Base-by-base conservation (phyloP, 257 asterid genomes). In the Rehmannia glutinosa region DNA sequence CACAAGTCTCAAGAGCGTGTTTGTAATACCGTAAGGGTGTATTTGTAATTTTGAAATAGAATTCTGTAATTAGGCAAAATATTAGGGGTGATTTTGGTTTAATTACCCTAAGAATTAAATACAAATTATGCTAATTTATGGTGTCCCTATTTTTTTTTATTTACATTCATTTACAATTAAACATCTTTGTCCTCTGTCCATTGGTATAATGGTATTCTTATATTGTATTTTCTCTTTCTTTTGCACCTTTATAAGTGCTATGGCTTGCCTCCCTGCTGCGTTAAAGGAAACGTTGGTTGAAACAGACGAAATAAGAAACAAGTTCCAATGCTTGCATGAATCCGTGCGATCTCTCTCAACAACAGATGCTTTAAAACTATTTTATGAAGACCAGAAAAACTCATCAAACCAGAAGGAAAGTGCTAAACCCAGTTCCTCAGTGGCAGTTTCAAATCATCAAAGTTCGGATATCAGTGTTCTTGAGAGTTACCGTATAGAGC, bases 221-320 rank as follows among this genome's bases (percentile, higher is more conserved):
- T n/a, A 20, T 19, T 24, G 50, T 25, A 25, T 28, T 41, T 55
- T 66, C 15, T 66, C 39, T 65, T 69, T 58, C 24, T 9, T 55
- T 53, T 53, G 23, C 70, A 27, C 43, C 57, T 16, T 75, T 53
- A 43, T 41, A 21, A 88, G 99, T 72, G 89, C 86, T 33, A 64
- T 86, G 75, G 87, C 82, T 55, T 68, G 80, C 75, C 89, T 93
- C 51, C 92, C 95, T 7, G 60, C 39, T 35, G 88, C 62, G 27
- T 55, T 86, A 51, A 82, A 68, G 81, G 84, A 73, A 71, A 85
- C 79, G 71, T 42, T 90, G 85, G 84, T 85, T 13, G 88, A 80
- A 75, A 75, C 74, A 16, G 89, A 85, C 78, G 96, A 82, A 74
- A 76, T 77, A 35, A 82, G 91, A 79, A 73, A 63, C 27, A 74